Base-by-base conservation (phyloP, 768 basidiomycete genomes). In the Lactifluus piperatus region DNA sequence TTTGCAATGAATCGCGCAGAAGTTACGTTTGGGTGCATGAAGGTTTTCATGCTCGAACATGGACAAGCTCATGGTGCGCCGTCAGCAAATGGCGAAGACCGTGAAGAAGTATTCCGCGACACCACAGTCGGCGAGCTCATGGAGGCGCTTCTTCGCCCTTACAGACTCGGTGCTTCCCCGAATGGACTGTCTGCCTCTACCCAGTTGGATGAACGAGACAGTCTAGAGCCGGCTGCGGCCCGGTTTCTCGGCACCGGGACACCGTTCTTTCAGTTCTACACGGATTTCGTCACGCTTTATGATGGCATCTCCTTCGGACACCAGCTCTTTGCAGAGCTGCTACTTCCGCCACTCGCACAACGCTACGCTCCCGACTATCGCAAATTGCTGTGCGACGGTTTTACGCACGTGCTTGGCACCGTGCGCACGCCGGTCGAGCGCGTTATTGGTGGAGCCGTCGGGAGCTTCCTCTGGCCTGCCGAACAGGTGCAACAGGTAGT, bases 1-100 rank as follows among this genome's bases (percentile, higher is more conserved):
- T 78, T 81, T 14, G 66, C 74, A 8, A 69, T 84, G 67, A 74
- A 71, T 18, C 75, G 80, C 45, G 81, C 82, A 52, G 81, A 86
- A 62, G 72, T 78, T 1, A 75, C 88, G 5, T 86, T 94, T 65
- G 81, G 78, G 20, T 87, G 92, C 63, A 94, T 97, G 91, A 91
- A 90, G 64, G 82, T 97, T 16, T 93, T 92, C 72, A 94, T 97
- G 93, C 81, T 98, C 29, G 94, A 98, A 70, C 90, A 95, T 68
- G 91, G 81, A 1, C 85, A 90, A 52, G 71, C 63, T 44, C 66
- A 65, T 57, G 66, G 60, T 36, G 65, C 64, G 34, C 69, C 62
- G 36, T 62, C 50, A 9, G 81, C 76, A 45, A 54, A 34, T 20
- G 54, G 43, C 16, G 54, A 37, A 13, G 45, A 18, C 14, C 48